Base-by-base conservation (phyloP, 2,329 filamentous ascomycete genomes). In the Rhexocercosporidium sp. region DNA sequence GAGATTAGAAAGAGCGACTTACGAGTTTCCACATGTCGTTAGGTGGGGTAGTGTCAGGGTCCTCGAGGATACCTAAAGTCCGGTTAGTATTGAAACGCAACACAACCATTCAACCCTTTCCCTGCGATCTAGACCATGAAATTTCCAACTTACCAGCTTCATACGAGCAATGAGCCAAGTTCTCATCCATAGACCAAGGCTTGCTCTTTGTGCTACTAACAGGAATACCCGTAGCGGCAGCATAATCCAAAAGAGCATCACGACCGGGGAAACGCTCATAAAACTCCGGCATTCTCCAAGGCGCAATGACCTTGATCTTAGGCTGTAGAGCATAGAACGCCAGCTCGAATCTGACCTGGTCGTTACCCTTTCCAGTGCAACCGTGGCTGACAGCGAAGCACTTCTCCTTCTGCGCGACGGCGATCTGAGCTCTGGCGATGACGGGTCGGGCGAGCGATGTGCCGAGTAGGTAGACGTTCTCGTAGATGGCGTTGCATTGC, bases 1-100 rank as follows among this genome's bases (percentile, higher is more conserved):
- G 18, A 7, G 16, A 31, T 49, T 12, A 7, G 11, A 29, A 54
- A 29, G 31, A 22, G 25, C 8, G 6, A 34, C 60, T 62, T 62
- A 62, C 60, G 37, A 90, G 83, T 75, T 88, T 94, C 92, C 92
- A 95, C 88, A 95, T 92, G 78, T 94, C 91, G 73, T 86, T 83
- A 64, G 92, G 91, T 44, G 92, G 87, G 67, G 89, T 88, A 74
- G 85, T 82, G 77, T 86, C 80, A 51, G 85, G 85, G 71, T 88
- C 87, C 80, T 92, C 90, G 67, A 93, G 84, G 70, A 90, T 90
- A 77, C 92, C 92, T 61, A 44, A 20, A n/a, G 41, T 31, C 2
- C 47, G 37, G 18, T 61, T 37, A 61, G 44, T 49, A 49, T 31
- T 20, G 5, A 11, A 27, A 18, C 14, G 8, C n/a, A 18, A 1